Conservation (phyloP, 139 green algal species). For the Astrephomene gubernaculifera region DNA sequence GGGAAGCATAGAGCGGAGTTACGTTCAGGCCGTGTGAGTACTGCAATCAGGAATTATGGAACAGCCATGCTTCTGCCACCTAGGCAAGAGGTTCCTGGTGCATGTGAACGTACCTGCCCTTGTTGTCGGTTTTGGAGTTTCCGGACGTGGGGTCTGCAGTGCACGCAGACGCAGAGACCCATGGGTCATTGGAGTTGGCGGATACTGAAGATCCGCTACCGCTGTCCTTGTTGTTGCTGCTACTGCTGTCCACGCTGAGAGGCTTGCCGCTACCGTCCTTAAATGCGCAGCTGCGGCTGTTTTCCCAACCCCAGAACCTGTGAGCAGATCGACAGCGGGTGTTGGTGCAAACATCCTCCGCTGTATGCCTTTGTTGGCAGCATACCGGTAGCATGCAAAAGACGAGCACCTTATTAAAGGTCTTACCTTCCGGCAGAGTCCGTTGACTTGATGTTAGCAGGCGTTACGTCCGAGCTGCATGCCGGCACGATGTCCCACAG, state of each 20-base stretch:
- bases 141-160: background rate
- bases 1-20: too few relatives aligned
- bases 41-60: too few relatives aligned
- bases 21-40: too few relatives aligned
- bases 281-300: constrained; percentile 21
- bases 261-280: too few relatives aligned
- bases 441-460: background rate
- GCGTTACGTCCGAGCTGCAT: background rate
- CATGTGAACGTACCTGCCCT: constrained; percentile 14
- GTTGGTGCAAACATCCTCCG: too few relatives aligned
- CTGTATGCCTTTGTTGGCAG: too few relatives aligned
- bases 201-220: background rate
- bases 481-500: constrained; percentile 6
- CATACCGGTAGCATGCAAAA: too few relatives aligned
- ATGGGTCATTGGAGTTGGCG: background rate
- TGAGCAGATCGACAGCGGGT: too few relatives aligned
- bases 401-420: too few relatives aligned
- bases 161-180: constrained; percentile 16
- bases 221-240: background rate
- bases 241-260: background rate
- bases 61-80: too few relatives aligned
- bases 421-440: background rate
- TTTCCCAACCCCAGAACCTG: constrained; percentile 41
- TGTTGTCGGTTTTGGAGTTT: constrained; percentile 33
- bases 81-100: too few relatives aligned